phyloP scores from a whole-genome alignment of 805 yeast species.

The Kodamaea leandrae region DNA sequence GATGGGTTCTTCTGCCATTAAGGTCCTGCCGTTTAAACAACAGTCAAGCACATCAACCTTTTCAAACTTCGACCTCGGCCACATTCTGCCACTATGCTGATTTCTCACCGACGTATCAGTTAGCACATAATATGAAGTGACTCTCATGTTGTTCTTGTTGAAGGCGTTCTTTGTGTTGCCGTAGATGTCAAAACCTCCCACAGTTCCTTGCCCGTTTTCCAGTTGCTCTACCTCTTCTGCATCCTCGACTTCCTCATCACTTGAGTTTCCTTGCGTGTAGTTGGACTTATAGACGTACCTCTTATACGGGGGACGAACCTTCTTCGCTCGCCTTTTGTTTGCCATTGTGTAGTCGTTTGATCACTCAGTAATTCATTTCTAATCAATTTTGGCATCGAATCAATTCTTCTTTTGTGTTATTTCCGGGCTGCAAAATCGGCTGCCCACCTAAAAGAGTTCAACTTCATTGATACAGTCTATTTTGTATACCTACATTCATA shows the following conservation, averaged over 20 bases:
- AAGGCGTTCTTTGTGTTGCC: constrained; percentile 27
- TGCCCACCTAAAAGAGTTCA: too few species aligned
- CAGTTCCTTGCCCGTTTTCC: too few species aligned
- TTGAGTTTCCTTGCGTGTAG: constrained; percentile 22
- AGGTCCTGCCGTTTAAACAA: constrained; percentile 26
- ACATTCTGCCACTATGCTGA: constrained; percentile 25
- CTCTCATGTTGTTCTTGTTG: constrained; percentile 24
- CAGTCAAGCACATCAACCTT: constrained; percentile 47
- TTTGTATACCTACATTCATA: too few species aligned
- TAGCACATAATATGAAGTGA: constrained; percentile 34
- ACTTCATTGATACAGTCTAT: too few species aligned
- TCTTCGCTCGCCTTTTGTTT: constrained; percentile 83
- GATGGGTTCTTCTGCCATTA: constrained; percentile 9
- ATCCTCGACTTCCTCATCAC: constrained; percentile 26
- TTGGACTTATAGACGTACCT: constrained; percentile 61
- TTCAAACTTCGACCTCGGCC: constrained; percentile 53
- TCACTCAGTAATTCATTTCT: constrained; percentile 1
- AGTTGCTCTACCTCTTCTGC: constrained; percentile 11
- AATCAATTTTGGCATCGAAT: not conserved
- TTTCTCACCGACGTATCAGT: constrained; percentile 18
- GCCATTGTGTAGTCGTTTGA: constrained; percentile 58
- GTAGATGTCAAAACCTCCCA: constrained; percentile 11
- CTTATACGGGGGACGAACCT: constrained; percentile 74
- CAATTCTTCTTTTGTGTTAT: not conserved
- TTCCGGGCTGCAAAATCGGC: constrained; percentile 2